Conservation (phyloP, 2,329 filamentous ascomycete genomes). For the Colletotrichum limetticola region DNA sequence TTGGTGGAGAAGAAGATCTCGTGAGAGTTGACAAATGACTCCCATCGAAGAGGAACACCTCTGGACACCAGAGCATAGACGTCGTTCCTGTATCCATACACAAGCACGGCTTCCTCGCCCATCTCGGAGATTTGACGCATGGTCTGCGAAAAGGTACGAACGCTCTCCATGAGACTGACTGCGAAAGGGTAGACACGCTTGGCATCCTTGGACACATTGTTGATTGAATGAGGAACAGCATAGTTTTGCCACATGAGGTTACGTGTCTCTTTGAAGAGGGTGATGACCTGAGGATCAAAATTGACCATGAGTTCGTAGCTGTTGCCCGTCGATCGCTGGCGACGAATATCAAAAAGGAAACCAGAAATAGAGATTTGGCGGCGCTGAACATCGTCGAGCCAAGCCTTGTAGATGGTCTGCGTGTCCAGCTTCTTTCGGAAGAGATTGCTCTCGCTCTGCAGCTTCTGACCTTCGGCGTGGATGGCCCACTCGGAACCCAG, state of each 20-base stretch:
- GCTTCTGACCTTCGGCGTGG: conserved; percentile 93
- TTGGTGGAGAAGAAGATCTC: conserved; percentile 78
- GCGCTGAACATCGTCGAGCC: conserved; percentile 89
- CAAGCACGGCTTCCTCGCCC: conserved; percentile 85
- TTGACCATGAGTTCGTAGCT: conserved; percentile 90
- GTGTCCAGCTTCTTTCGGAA: conserved; percentile 98
- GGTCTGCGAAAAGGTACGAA: conserved; percentile 92
- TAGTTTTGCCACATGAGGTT: conserved; percentile 97
- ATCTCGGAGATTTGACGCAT: conserved; percentile 85
- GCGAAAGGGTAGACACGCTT: conserved; percentile 98
- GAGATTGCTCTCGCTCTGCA: conserved; percentile 89
- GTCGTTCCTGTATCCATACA: conserved; percentile 92
- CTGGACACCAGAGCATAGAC: conserved; percentile 86
- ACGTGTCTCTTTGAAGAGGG: conserved; percentile 97
- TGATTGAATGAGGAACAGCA: conserved; percentile 92
- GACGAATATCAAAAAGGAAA: conserved; percentile 88
- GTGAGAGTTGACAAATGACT: conserved; percentile 97
- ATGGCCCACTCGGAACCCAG: conserved; percentile 94
- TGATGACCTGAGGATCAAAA: conserved; percentile 97
- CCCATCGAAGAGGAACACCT: conserved; percentile 92
- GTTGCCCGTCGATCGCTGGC: conserved; percentile 91
- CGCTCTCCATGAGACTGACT: conserved; percentile 97
- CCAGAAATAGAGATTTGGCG: conserved; percentile 93
- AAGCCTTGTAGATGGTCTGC: conserved; percentile 92
- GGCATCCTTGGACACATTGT: conserved; percentile 97